phyloP scores from a whole-genome alignment of 2,329 filamentous ascomycete genomes.

The Pyricularia sp. region DNA sequence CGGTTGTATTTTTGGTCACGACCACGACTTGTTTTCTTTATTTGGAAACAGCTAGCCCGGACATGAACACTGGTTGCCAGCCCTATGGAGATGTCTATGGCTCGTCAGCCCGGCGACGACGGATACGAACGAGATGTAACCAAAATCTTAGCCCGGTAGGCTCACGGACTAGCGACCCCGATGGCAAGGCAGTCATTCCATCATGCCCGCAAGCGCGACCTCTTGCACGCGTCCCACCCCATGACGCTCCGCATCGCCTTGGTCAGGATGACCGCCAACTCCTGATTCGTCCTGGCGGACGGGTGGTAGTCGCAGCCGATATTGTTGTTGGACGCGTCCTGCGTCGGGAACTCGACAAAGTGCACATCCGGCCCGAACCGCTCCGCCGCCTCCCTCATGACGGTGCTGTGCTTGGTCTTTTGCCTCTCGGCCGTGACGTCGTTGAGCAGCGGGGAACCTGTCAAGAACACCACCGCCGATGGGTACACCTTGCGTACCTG shows the following conservation, averaged over 20 bases:
- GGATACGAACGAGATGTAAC: background rate
- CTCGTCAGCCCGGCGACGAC: background rate
- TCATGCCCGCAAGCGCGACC: background rate
- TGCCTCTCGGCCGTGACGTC: conserved; percentile 24
- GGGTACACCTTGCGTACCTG: conserved; percentile 24
- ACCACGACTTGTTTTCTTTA: background rate
- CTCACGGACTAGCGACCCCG: background rate
- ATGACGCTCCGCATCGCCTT: conserved; percentile 5
- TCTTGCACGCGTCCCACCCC: background rate
- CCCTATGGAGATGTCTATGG: background rate
- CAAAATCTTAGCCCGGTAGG: background rate
- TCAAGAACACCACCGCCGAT: conserved; percentile 26
- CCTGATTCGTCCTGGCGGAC: conserved; percentile 24
- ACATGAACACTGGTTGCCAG: background rate
- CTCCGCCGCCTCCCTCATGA: conserved; percentile 22
- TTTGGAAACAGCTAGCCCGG: background rate
- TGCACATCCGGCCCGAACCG: conserved; percentile 21
- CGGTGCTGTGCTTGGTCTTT: conserved; percentile 24
- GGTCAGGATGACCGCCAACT: conserved; percentile 9
- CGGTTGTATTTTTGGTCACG: background rate
- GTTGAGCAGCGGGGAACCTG: conserved; percentile 28
- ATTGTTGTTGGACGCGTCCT: conserved; percentile 21
- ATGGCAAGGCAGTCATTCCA: background rate
- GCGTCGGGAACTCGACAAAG: conserved; percentile 30
- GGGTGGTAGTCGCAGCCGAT: conserved; percentile 33